These are phyloP conservation scores for Cercospora beticola DNA, from an alignment of 2,329 filamentous ascomycete genomes.

Conservation along the genomic window DNA sequence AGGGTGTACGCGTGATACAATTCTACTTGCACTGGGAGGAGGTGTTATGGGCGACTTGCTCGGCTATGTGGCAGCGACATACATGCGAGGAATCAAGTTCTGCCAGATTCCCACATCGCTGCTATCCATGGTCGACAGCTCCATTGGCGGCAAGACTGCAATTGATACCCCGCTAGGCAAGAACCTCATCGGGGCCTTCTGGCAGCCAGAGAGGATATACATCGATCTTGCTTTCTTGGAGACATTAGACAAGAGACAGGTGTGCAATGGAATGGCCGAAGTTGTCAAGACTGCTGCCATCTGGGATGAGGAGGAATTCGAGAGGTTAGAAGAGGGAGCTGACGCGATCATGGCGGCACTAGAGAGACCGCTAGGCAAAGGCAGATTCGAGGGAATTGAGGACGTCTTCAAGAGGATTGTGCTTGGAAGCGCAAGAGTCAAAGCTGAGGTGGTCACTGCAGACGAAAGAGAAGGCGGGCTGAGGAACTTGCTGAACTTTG, in stretches of 20 bases:
- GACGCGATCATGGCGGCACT: conserved; percentile 71
- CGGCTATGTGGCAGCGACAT: conserved; percentile 94
- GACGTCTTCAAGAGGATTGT: conserved; percentile 62
- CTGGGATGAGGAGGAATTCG: conserved; percentile 86
- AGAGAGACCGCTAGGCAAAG: conserved; percentile 56
- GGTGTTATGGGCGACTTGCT: conserved; percentile 98
- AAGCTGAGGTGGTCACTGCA: conserved; percentile 88
- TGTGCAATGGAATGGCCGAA: conserved; percentile 98
- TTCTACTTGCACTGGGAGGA: conserved; percentile 90
- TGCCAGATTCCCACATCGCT: conserved; percentile 95
- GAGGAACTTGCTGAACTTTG: conserved; percentile 93
- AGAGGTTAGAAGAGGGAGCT: conserved; percentile 78
- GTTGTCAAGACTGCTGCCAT: conserved; percentile 86
- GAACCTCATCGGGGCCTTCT: conserved; percentile 93
- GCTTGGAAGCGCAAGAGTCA: conserved; percentile 85
- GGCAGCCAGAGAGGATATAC: conserved; percentile 92
- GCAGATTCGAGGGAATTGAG: conserved; percentile 66
- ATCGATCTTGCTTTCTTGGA: conserved; percentile 91
- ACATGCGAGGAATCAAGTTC: conserved; percentile 95
- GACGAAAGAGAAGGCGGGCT: conserved; percentile 94
- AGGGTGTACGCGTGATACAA: conserved; percentile 90
- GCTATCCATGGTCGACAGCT: conserved; percentile 96
- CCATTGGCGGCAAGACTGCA: conserved; percentile 96
- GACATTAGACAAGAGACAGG: conserved; percentile 84
- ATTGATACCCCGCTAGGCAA: conserved; percentile 96